phyloP scores from a whole-genome alignment of 371 early-diverging fungal genomes.

The Apophysomyces elegans region DNA sequence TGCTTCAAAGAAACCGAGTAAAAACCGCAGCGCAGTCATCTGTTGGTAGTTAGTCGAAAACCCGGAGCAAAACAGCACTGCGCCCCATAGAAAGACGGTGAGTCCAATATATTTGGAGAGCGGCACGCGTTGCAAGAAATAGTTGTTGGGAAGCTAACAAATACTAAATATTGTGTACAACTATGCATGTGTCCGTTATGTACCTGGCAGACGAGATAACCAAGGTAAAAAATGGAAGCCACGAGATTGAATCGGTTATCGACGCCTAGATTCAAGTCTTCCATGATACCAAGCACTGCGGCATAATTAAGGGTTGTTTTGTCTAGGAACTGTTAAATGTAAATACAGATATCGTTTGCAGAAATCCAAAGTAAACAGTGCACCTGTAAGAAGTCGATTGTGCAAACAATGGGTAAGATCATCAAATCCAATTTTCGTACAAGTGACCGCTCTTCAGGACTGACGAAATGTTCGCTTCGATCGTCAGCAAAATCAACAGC shows the following conservation, averaged over 20 bases:
- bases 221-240: slow-evolving; percentile 41
- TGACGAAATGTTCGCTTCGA: background rate
- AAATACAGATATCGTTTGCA: background rate
- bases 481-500: background rate
- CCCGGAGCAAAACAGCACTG: slow-evolving; percentile 30
- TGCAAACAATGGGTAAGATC: slow-evolving; percentile 45
- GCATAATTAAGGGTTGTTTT: slow-evolving; percentile 35
- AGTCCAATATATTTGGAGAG: slow-evolving; percentile 42
- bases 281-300: slow-evolving; percentile 26
- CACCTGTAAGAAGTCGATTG: slow-evolving; percentile 47
- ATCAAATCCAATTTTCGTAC: slow-evolving; percentile 41
- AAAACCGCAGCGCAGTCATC: slow-evolving; percentile 41
- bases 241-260: slow-evolving; percentile 33
- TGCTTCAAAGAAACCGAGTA: slow-evolving; percentile 33
- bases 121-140: slow-evolving; percentile 37
- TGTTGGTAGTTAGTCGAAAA: slow-evolving; percentile 34
- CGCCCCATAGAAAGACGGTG: slow-evolving; percentile 41
- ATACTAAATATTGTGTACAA: too few species aligned
- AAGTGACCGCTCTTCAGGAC: slow-evolving; percentile 33
- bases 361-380: background rate
- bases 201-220: slow-evolving; percentile 42
- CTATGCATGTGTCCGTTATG: background rate
- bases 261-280: slow-evolving; percentile 24
- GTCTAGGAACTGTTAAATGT: slow-evolving; percentile 32
- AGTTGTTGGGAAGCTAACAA: slow-evolving; percentile 43